phyloP scores from a whole-genome alignment of 1,284 basidiomycete genomes.

The Cutaneotrichosporon sp. region DNA sequence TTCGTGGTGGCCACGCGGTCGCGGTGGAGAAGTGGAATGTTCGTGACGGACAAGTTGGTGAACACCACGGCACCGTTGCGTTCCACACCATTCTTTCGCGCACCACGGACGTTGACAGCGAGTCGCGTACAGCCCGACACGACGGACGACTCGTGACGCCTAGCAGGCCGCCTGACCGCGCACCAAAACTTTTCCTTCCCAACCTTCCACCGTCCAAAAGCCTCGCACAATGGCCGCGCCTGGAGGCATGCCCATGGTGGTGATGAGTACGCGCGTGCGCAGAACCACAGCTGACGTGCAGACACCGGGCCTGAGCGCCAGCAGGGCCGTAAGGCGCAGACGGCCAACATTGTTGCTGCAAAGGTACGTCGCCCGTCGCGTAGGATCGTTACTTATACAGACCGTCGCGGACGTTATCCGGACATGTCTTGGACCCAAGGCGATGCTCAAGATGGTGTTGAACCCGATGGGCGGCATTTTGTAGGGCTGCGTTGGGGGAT shows the following conservation, averaged over 20 bases:
- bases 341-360: constrained; percentile 93
- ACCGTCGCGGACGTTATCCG: constrained; percentile 98
- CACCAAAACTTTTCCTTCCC: not conserved
- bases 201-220: not conserved
- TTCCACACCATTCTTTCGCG: constrained; percentile 1
- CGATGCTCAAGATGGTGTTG: constrained; percentile 99
- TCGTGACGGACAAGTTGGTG: not conserved
- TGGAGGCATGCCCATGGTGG: constrained; percentile 49
- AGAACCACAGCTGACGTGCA: too few relatives aligned
- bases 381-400: constrained; percentile 49
- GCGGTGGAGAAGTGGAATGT: constrained; percentile 6
- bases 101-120: not conserved
- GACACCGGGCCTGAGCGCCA: constrained; percentile 91
- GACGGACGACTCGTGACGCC: not conserved
- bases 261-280: too few relatives aligned
- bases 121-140: not conserved
- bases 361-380: constrained; percentile 58
- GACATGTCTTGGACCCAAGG: constrained; percentile 93
- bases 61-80: not conserved
- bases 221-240: constrained; percentile 24
- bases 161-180: not conserved
- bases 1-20: constrained; percentile 3
- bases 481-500: constrained; percentile 51
- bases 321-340: constrained; percentile 90
- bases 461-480: constrained; percentile 97